These are phyloP conservation scores for Xylaria curta DNA, from an alignment of 495 filamentous ascomycete species.

Conservation along the genomic window DNA sequence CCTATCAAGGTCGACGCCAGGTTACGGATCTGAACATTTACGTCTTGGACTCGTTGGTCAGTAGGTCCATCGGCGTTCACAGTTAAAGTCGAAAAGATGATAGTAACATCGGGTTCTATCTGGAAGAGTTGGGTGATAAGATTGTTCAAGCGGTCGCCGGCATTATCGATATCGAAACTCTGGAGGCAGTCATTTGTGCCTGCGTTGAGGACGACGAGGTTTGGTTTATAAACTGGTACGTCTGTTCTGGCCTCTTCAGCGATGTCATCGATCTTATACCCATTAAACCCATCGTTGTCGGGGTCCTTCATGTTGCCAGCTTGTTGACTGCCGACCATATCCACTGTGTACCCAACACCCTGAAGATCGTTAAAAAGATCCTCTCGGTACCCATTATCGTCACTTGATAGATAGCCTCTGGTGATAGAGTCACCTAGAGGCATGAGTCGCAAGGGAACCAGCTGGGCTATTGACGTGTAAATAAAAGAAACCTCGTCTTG, in stretches of 20 bases:
- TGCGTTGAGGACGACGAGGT: neutral
- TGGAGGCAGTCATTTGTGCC: conserved; percentile 1
- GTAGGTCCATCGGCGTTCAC: neutral
- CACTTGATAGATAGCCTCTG: neutral
- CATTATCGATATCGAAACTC: neutral
- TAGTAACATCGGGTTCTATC: neutral
- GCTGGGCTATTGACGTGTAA: neutral
- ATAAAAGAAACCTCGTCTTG: neutral
- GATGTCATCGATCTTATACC: conserved; percentile 1
- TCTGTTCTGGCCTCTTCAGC: neutral
- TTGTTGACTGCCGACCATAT: neutral
- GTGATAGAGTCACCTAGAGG: conserved; percentile 3
- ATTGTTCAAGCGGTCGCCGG: neutral
- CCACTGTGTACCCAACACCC: neutral
- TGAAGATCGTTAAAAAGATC: neutral
- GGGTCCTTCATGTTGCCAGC: neutral
- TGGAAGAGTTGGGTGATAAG: neutral
- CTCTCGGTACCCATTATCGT: conserved; percentile 1
- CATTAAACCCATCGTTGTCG: neutral
- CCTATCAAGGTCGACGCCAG: neutral
- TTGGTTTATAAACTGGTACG: neutral
- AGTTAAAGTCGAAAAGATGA: neutral
- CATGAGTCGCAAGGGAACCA: neutral
- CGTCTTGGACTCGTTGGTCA: neutral
- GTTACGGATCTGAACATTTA: neutral